Evolutionary conservation across 495 filamentous ascomycete species (phyloP), one percentile per base, ranked within the genome.

Genomic region (Ascodesmis nigricans): DNA sequence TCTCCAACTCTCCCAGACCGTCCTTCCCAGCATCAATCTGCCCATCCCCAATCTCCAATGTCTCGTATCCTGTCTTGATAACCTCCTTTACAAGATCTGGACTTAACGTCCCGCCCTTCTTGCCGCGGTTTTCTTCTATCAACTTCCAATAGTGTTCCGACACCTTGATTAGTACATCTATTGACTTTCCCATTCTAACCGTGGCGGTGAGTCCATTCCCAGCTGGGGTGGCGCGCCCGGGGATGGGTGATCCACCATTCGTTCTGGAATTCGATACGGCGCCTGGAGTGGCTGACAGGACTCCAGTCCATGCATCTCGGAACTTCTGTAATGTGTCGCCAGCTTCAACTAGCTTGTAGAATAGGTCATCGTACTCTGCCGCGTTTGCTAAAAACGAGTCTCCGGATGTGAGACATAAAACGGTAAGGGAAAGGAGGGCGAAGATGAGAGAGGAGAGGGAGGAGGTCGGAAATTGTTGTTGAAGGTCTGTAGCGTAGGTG

Each of bases 11-110:
- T 54, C 78, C 82, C 40, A 91, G 48, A 0, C 75, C 83, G 45
- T 73, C 78, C 19, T 45, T 40, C 5, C 33, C 38, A 9, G 30
- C 32, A 9, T 26, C 35, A 3, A 30, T 26, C 8, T 21, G 31
- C 6, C 74, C 65, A 52, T 84, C 74, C n/a, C n/a, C n/a, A 33
- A 95, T 79, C 39, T 71, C 79, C 46, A 97, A 58, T 24, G 78
- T 90, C 55, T 97, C 87, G 49, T 91, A 95, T 0, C 87, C 87
- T 52, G 82, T 74, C 59, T 87, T 90, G 47, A 97, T 93, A 33
- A 93, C 78, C 39, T 74, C 75, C 22, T 71, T 73, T 10, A 97
- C 79, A 55, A 93, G 78, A 6, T 68, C 58, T 17, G 79, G 83
- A 31, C 75, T 81, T 19, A 93, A 54, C 40, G 74, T 64, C 43